Conservation (phyloP, 2,329 filamentous ascomycete genomes). For the Venturia pyrina region DNA sequence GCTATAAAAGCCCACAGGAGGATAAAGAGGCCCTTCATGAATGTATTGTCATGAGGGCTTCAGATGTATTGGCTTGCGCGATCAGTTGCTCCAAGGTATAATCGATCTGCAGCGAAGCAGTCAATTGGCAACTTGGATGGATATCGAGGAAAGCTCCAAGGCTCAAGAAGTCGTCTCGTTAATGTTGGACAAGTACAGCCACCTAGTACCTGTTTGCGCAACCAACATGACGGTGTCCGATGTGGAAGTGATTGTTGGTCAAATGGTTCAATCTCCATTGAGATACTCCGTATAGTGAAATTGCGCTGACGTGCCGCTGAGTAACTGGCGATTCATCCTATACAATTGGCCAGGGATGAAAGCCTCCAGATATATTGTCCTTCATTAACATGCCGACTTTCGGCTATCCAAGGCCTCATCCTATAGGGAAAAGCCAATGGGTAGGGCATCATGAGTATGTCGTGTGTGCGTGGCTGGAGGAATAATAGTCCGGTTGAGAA, state of each 20-base stretch:
- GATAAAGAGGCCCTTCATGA: not conserved
- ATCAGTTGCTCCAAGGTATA: not conserved
- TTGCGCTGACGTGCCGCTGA: not conserved
- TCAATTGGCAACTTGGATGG: not conserved
- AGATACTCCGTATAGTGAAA: not conserved
- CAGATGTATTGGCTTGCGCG: not conserved
- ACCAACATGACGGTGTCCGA: not conserved
- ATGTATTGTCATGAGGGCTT: not conserved
- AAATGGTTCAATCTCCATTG: not conserved
- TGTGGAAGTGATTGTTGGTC: not conserved
- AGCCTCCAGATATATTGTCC: slow-evolving; percentile 1
- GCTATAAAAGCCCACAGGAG: not conserved
- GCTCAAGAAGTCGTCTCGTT: not conserved
- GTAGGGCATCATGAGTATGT: not conserved
- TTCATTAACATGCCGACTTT: not conserved
- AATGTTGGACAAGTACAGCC: not conserved
- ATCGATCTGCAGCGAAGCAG: not conserved
- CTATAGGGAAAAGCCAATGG: not conserved
- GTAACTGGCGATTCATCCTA: not conserved
- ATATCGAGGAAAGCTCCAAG: not conserved
- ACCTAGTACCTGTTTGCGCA: not conserved
- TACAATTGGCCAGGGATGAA: not conserved
- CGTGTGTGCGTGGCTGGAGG: not conserved
- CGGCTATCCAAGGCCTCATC: not conserved
- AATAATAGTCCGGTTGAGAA: not conserved